Percentiles rank a stretch among this genome's conserved stretches.
Conservation (phyloP, 2,329 filamentous ascomycete species). For the Ceratocystis cubensis region DNA sequence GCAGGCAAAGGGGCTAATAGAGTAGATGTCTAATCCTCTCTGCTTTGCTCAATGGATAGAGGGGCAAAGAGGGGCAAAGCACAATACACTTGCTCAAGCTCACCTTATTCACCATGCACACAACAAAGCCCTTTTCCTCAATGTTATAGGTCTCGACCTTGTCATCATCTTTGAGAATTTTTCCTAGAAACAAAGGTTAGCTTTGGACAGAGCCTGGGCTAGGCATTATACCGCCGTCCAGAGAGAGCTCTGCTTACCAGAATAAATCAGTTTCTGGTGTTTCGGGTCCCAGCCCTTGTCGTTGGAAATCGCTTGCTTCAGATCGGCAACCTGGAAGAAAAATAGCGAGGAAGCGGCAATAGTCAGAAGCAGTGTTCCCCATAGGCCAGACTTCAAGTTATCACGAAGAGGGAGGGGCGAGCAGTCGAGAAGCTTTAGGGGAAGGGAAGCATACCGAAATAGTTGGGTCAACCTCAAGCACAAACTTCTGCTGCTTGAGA, state of each 20-base stretch:
- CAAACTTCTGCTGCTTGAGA: slow-evolving; percentile 97
- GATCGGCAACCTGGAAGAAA: slow-evolving; percentile 58
- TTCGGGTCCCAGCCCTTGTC: slow-evolving; percentile 93
- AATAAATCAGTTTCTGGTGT: slow-evolving; percentile 94
- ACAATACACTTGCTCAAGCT: slow-evolving; percentile 20
- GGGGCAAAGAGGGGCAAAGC: slow-evolving; percentile 1
- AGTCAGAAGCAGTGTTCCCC: not conserved
- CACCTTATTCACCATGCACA: slow-evolving; percentile 97
- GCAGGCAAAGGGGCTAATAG: not conserved
- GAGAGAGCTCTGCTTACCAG: slow-evolving; percentile 47
- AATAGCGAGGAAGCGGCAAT: not conserved
- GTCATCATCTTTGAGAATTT: slow-evolving; percentile 96
- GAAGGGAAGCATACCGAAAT: slow-evolving; percentile 54
- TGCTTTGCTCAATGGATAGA: not conserved
- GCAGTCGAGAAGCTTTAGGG: slow-evolving; percentile 19
- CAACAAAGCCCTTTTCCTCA: slow-evolving; percentile 98
- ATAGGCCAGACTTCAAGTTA: not conserved
- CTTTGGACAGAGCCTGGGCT: not conserved
- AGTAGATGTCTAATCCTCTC: too few species aligned
- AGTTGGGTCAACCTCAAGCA: slow-evolving; percentile 83
- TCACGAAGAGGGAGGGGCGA: not conserved
- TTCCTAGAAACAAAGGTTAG: slow-evolving; percentile 46
- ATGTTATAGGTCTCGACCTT: slow-evolving; percentile 96
- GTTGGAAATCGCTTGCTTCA: slow-evolving; percentile 83
- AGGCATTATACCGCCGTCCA: not conserved